Conservation (phyloP, 2,329 filamentous ascomycete genomes). For the Paraconiothyrium sp. region DNA sequence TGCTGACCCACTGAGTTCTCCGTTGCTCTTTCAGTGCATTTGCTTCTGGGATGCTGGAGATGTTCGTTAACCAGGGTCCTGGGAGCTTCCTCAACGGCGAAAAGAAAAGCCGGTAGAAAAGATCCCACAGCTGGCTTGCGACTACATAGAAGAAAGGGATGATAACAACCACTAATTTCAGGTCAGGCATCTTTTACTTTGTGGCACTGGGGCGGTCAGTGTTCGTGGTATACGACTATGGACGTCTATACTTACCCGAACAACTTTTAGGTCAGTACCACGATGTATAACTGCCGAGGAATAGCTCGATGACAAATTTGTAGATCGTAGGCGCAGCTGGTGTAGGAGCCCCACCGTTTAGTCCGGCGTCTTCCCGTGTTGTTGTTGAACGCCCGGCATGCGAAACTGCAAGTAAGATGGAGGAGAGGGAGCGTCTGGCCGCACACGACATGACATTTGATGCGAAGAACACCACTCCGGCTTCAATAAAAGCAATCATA, state of each 20-base stretch:
- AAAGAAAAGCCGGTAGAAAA: conserved; percentile 24
- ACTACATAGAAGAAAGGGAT: conserved; percentile 5
- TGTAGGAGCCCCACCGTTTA: background rate
- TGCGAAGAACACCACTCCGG: background rate
- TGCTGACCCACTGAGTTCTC: conserved; percentile 24
- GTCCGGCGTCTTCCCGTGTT: background rate
- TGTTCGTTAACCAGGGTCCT: conserved; percentile 24
- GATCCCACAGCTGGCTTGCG: background rate
- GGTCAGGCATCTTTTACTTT: background rate
- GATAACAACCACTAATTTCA: background rate
- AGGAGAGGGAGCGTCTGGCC: background rate
- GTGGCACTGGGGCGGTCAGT: background rate
- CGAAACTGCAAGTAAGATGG: background rate
- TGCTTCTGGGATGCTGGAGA: conserved; percentile 22
- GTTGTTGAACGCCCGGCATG: background rate
- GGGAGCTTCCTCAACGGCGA: conserved; percentile 25
- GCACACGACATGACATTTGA: background rate
- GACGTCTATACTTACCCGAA: too few relatives aligned
- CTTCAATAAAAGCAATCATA: background rate
- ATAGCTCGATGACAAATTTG: background rate
- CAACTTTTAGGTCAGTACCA: background rate
- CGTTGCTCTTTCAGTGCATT: conserved; percentile 25
- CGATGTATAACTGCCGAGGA: background rate
- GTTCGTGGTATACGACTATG: background rate
- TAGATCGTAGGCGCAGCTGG: background rate